Evolutionary conservation across 2,329 filamentous ascomycete genomes (phyloP).

Genomic region (Epichloe coenophiala): DNA sequence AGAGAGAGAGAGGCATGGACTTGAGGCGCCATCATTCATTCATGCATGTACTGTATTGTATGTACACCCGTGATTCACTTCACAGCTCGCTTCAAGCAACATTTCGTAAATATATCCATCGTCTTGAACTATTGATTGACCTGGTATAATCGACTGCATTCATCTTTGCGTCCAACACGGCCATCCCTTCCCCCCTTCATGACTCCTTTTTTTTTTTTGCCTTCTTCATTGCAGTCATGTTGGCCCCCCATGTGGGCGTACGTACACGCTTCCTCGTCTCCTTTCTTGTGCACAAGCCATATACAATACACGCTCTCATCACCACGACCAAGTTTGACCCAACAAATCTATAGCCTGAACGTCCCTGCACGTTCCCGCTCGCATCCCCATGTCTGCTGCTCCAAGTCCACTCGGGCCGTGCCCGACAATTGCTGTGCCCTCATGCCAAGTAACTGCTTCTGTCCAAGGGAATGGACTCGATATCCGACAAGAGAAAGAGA

Average conservation of each 20-base stretch:
- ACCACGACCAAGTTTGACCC: background rate
- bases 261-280: background rate
- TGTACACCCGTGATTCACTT: no score
- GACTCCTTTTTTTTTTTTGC: background rate
- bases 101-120: background rate
- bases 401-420: no score
- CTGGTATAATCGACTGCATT: slow-evolving; percentile 1
- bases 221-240: background rate
- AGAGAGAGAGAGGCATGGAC: no score
- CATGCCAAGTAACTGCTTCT: background rate
- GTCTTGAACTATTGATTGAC: background rate
- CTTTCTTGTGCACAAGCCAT: background rate
- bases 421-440: no score
- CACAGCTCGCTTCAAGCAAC: background rate
- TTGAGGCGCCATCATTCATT: no score
- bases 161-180: background rate
- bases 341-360: background rate
- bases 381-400: no score
- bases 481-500: background rate
- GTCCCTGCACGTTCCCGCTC: no score
- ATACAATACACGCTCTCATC: background rate
- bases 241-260: background rate
- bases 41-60: no score
- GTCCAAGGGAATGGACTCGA: background rate
- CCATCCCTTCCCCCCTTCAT: background rate